These are phyloP conservation scores for Acanthamoeba royreba DNA, from an alignment of 208 protist genomes.

Conservation along the genomic window DNA sequence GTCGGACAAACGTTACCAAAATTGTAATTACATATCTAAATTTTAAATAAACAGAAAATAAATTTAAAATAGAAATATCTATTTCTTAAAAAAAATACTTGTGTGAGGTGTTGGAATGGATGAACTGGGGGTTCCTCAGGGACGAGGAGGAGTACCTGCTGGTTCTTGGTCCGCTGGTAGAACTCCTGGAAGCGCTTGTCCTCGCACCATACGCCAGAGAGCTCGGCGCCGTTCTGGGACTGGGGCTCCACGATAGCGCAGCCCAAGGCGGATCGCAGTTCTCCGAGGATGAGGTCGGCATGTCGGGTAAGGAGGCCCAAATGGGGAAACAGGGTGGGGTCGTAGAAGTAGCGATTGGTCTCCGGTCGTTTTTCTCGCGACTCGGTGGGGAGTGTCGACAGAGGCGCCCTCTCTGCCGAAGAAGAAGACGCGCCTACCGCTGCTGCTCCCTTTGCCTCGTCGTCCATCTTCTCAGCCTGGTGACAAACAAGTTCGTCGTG, in stretches of 20 bases:
- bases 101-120: background rate
- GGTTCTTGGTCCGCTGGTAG: slow-evolving; percentile 28
- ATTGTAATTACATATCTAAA: background rate
- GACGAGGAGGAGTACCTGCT: background rate
- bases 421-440: no score
- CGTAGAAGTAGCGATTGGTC: slow-evolving; percentile 45
- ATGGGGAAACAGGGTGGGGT: slow-evolving; percentile 22
- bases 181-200: slow-evolving; percentile 42
- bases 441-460: no score
- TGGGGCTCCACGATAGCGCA: background rate
- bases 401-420: no score
- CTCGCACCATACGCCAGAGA: slow-evolving; percentile 21
- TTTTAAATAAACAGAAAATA: background rate
- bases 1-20: no score
- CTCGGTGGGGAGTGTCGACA: background rate
- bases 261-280: background rate
- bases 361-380: background rate
- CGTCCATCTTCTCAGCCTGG: no score
- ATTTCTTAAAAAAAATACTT: background rate
- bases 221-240: background rate
- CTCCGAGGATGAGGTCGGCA: background rate
- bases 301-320: background rate
- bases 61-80: background rate
- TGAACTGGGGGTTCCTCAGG: background rate
- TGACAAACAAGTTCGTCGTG: no score